These are phyloP conservation scores for Dendrocalamus latiflorus DNA, from an alignment of 202 grass and related monocot genomes.

Conservation along the genomic window DNA sequence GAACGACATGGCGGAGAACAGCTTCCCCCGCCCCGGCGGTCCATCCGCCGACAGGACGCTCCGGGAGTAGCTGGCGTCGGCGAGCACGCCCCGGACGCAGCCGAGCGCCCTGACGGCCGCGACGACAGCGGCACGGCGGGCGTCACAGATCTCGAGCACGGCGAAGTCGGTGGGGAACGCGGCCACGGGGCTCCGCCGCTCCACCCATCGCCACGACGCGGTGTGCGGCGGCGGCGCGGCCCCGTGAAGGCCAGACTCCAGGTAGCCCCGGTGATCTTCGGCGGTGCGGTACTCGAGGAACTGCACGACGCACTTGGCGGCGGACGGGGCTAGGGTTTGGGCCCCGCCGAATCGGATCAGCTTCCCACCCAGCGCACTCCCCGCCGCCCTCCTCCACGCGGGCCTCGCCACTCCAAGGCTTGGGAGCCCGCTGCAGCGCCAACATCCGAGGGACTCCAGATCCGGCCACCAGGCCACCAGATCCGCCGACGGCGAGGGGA, in stretches of 20 bases:
- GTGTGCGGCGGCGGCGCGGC: no score
- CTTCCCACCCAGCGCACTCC: no score
- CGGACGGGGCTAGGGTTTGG: constrained; percentile 11
- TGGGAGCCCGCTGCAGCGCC: no score
- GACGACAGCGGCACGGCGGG: constrained; percentile 36
- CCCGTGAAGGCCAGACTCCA: no score
- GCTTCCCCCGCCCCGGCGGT: constrained; percentile 43
- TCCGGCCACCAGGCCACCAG: no score
- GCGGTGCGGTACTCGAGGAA: constrained; percentile 58
- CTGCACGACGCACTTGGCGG: constrained; percentile 63
- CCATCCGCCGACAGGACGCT: constrained; percentile 45
- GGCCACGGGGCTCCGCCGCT: constrained; percentile 68
- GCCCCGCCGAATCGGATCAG: no score
- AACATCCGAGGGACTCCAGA: no score
- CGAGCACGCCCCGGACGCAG: constrained; percentile 68
- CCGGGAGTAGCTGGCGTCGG: constrained; percentile 58
- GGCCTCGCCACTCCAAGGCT: no score
- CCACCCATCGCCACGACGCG: constrained; percentile 69
- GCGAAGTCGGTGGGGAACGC: constrained; percentile 86
- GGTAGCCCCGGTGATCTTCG: constrained; percentile 55
- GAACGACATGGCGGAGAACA: constrained; percentile 84
- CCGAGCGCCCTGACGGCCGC: constrained; percentile 42
- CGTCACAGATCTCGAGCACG: constrained; percentile 61
- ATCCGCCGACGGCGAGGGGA: no score
- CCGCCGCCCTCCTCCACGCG: no score